These are phyloP conservation scores for Puccinia novopanici DNA, from an alignment of 1,284 basidiomycete genomes.

Conservation along the genomic window DNA sequence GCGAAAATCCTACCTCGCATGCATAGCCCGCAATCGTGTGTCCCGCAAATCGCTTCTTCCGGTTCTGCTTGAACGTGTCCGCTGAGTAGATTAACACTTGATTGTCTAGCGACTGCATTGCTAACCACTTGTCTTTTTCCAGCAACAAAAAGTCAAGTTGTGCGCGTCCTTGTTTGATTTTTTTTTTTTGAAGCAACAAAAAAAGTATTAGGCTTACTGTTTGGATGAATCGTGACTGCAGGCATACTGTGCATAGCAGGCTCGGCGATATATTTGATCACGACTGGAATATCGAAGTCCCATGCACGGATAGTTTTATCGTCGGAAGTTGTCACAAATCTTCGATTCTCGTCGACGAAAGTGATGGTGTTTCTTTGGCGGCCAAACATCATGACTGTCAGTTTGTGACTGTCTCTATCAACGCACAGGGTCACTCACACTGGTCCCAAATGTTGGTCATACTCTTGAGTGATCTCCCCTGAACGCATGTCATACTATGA, in stretches of 20 bases:
- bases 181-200: neutral
- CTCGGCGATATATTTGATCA: slow-evolving; percentile 99
- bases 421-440: slow-evolving; percentile 61
- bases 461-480: slow-evolving; percentile 93
- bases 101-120: slow-evolving; percentile 95
- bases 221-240: slow-evolving; percentile 89
- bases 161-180: too few relatives aligned
- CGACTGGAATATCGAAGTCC: slow-evolving; percentile 93
- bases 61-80: slow-evolving; percentile 90
- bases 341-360: slow-evolving; percentile 90
- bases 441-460: slow-evolving; percentile 95
- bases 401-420: neutral
- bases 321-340: slow-evolving; percentile 97
- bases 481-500: slow-evolving; percentile 86
- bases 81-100: slow-evolving; percentile 95
- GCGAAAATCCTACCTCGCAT: slow-evolving; percentile 92
- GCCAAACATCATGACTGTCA: neutral
- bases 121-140: slow-evolving; percentile 83
- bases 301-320: slow-evolving; percentile 99
- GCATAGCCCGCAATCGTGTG: slow-evolving; percentile 96
- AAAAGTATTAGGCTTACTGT: slow-evolving; percentile 67
- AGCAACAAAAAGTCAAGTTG: slow-evolving; percentile 43
- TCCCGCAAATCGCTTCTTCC: slow-evolving; percentile 96
- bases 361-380: slow-evolving; percentile 78
- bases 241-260: slow-evolving; percentile 99